Conservation (phyloP, 345 rosid genomes). For the Mallotus nudiflorus region DNA sequence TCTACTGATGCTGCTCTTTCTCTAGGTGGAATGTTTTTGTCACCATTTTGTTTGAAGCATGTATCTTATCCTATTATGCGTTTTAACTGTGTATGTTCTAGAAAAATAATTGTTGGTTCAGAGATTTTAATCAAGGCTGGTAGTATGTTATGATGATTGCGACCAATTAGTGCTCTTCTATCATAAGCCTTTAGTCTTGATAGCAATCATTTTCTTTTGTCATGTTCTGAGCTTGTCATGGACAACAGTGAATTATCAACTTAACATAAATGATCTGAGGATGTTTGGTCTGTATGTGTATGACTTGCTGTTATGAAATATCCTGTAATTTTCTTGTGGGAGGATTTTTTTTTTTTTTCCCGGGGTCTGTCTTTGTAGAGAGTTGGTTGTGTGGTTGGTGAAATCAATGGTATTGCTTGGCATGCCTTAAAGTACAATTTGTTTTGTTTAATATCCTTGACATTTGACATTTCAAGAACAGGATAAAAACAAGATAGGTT, state of each 20-base stretch:
- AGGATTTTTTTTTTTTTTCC: not conserved
- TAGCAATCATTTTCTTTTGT: not conserved
- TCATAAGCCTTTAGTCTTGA: not conserved
- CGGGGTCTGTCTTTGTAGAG: too few relatives aligned
- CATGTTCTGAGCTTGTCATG: not conserved
- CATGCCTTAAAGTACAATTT: not conserved
- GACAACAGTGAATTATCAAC: not conserved
- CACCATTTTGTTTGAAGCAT: conserved; percentile 5
- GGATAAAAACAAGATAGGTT: not conserved
- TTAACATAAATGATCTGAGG: not conserved
- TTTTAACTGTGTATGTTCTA: too few relatives aligned
- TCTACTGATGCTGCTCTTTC: not conserved
- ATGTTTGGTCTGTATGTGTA: not conserved
- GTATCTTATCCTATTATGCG: too few relatives aligned
- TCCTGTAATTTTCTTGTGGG: not conserved
- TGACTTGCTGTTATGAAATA: not conserved
- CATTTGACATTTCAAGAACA: not conserved
- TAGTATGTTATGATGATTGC: not conserved
- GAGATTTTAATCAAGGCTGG: not conserved
- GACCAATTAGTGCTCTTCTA: not conserved
- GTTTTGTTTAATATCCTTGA: not conserved
- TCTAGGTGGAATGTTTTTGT: not conserved
- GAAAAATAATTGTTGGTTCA: too few relatives aligned
- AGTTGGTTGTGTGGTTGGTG: not conserved
- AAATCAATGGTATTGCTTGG: not conserved